Evolutionary conservation across 2,329 filamentous ascomycete genomes (phyloP).

Genomic region (Paramyrothecium roridum): DNA sequence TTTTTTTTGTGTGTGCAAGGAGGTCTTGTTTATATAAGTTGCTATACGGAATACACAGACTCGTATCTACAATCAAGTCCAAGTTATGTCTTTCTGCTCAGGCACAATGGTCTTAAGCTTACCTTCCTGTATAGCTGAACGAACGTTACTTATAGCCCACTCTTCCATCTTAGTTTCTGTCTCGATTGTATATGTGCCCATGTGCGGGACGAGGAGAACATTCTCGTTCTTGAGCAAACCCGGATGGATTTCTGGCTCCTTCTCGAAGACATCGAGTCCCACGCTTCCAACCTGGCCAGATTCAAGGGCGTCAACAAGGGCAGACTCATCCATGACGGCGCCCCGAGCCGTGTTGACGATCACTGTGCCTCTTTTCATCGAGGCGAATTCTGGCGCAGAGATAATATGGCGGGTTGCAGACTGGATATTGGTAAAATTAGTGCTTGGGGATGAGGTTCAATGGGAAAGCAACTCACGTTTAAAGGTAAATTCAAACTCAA

Average conservation of each 20-base stretch:
- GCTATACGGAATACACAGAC: too few relatives aligned
- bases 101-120: slow-evolving; percentile 67
- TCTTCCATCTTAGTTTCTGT: slow-evolving; percentile 68
- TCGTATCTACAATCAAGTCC: not conserved
- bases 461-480: slow-evolving; percentile 56
- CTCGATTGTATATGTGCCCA: slow-evolving; percentile 79
- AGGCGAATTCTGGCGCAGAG: slow-evolving; percentile 63
- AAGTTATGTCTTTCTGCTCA: slow-evolving; percentile 53
- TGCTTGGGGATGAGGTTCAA: slow-evolving; percentile 21
- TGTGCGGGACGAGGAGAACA: slow-evolving; percentile 76
- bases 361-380: slow-evolving; percentile 76
- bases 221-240: slow-evolving; percentile 67
- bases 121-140: slow-evolving; percentile 57
- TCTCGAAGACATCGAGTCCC: slow-evolving; percentile 79
- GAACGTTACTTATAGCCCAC: slow-evolving; percentile 70
- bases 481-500: slow-evolving; percentile 77
- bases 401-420: slow-evolving; percentile 72
- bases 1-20: too few relatives aligned
- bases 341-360: slow-evolving; percentile 82
- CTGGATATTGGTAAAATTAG: slow-evolving; percentile 22
- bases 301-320: slow-evolving; percentile 70
- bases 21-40: too few relatives aligned
- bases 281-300: slow-evolving; percentile 66
- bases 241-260: slow-evolving; percentile 74
- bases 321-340: slow-evolving; percentile 77